phyloP scores from a whole-genome alignment of 2,329 filamentous ascomycete genomes.

The Colletotrichum nymphaeae region DNA sequence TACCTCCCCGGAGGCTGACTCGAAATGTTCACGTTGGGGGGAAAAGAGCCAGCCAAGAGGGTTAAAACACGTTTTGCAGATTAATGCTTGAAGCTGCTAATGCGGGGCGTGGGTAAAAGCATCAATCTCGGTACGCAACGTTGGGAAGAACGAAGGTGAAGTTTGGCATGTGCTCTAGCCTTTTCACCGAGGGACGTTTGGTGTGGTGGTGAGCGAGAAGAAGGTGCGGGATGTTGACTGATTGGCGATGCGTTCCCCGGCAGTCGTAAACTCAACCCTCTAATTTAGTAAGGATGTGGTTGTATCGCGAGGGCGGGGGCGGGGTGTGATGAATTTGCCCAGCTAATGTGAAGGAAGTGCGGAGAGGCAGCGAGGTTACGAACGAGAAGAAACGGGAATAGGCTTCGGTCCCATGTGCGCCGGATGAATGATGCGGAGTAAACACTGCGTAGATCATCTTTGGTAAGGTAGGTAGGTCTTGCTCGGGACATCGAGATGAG shows the following conservation, averaged over 20 bases:
- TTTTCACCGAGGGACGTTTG: neutral
- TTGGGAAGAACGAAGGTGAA: neutral
- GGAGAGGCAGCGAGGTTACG: neutral
- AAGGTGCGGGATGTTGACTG: neutral
- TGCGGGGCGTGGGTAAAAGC: neutral
- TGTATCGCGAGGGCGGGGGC: neutral
- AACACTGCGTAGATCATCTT: neutral
- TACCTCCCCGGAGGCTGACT: neutral
- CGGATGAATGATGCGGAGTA: neutral
- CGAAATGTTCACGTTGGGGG: neutral
- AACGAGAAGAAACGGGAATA: neutral
- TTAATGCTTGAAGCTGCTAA: neutral
- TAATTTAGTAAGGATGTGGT: neutral
- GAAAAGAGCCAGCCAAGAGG: neutral
- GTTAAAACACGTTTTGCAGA: conserved; percentile 5
- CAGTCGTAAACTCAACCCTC: neutral
- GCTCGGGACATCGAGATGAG: neutral
- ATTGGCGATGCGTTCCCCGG: conserved; percentile 9
- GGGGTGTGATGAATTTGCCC: neutral
- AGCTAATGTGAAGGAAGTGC: neutral
- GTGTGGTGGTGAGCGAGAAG: neutral
- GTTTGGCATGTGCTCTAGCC: conserved; percentile 24
- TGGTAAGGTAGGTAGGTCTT: neutral
- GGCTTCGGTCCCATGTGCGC: neutral
- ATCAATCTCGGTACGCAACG: conserved; percentile 20